Base-by-base conservation (phyloP, 495 filamentous ascomycete genomes). In the Umbilicaria muhlenbergii region DNA sequence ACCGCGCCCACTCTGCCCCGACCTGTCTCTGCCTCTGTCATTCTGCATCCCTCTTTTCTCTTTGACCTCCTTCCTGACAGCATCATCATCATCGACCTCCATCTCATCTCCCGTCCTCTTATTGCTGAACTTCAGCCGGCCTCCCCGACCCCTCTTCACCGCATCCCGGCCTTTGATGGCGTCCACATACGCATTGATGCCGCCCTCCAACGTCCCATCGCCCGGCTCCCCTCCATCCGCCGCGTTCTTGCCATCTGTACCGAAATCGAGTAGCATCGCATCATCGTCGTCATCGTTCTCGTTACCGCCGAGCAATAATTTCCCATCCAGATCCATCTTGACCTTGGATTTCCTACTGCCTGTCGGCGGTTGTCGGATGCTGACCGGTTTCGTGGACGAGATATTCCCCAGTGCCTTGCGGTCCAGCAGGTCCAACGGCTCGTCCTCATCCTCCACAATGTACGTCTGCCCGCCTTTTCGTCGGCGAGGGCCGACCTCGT, bases 381-480 rank as follows among this genome's bases (percentile, higher is more conserved):
- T 62, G 19, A 66, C 57, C 2, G 91, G 91, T 58, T 83, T 87
- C 12, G 85, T 92, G 4, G 82, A 81, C 12, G 91, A 94, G 52
- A 98, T 96, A 55, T 87, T 85, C 18, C 85, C 89, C 14, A 98
- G 70, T 11, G 91, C 86, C 54, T 78, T 78, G 35, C 82, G 78
- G 50, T 86, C 89, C 11, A 98, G 74, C 18, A 98, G 70, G 66
- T 98, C 91, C 28, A 98, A 75, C 1, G 91, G 91, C 58, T 95
- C 89, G 53, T 92, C 81, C 45, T 87, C 82, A 47, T 86, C 79
- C 65, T 96, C 92, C 49, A 89, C 71, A 56, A 96, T 96, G 62
- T 91, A 96, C 37, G 78, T 75, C 38, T 72, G 71, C 36, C 71
- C 68, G 42, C 69, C 68, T 57, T 50, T 67, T 66, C 46, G 51